Evolutionary conservation across 352 stramenopile species (phyloP).

Genomic region (Thraustochytrium sp.): DNA sequence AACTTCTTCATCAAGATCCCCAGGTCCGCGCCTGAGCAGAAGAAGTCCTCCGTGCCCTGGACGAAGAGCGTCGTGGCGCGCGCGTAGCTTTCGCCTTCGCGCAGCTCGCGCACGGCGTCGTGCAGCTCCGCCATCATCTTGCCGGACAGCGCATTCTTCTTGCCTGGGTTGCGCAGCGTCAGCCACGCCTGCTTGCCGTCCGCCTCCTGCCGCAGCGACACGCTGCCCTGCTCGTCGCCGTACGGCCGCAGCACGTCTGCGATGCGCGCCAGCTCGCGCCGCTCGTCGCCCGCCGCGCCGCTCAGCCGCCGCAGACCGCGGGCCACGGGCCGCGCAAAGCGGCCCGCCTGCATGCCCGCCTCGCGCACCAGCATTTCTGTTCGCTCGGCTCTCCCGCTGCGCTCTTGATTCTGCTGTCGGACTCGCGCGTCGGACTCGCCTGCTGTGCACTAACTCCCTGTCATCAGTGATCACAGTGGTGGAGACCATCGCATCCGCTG

Average conservation of each 20-base stretch:
- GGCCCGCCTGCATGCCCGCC: neutral
- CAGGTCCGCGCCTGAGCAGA: slow-evolving; percentile 41
- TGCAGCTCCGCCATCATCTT: slow-evolving; percentile 45
- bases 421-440: no score
- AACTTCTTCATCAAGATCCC: neutral
- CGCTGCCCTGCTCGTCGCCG: neutral
- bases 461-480: no score
- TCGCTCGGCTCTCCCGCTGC: no score
- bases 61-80: neutral
- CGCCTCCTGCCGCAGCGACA: neutral
- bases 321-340: neutral
- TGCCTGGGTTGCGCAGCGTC: neutral
- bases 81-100: neutral
- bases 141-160: slow-evolving; percentile 40
- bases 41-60: slow-evolving; percentile 18
- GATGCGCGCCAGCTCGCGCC: neutral
- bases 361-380: no score
- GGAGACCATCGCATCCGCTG: no score
- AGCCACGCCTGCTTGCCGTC: neutral
- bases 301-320: neutral
- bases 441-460: no score
- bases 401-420: no score
- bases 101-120: neutral
- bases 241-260: neutral
- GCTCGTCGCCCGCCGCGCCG: neutral